phyloP scores from a whole-genome alignment of 2,329 filamentous ascomycete genomes.

The Furcasterigmium sp. region DNA sequence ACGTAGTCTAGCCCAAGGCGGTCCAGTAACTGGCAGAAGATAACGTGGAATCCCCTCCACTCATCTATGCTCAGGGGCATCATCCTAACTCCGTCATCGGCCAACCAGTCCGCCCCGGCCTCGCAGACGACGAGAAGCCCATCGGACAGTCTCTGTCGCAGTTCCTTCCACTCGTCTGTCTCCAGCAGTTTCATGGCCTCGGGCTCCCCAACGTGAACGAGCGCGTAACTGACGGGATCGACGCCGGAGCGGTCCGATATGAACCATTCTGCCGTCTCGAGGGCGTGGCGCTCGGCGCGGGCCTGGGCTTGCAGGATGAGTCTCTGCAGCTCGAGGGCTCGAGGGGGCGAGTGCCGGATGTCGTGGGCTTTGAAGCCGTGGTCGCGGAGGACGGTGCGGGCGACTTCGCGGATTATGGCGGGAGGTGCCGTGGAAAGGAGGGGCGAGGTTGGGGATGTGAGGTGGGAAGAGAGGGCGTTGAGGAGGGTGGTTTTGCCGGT shows the following conservation, averaged over 20 bases:
- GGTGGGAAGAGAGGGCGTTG: neutral
- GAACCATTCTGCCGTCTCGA: slow-evolving; percentile 19
- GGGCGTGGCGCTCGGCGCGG: slow-evolving; percentile 18
- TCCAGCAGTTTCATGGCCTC: slow-evolving; percentile 17
- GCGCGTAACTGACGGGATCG: slow-evolving; percentile 35
- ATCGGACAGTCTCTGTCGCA: neutral
- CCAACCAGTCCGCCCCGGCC: neutral
- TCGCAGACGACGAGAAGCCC: neutral
- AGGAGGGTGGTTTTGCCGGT: slow-evolving; percentile 40
- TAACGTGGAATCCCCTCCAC: neutral
- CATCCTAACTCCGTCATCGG: neutral
- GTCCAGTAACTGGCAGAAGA: neutral
- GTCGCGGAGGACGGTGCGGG: slow-evolving; percentile 25
- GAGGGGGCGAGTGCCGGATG: slow-evolving; percentile 19
- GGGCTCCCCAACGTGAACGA: slow-evolving; percentile 19
- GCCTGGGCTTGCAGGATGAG: slow-evolving; percentile 31
- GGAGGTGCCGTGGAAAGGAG: slow-evolving; percentile 6
- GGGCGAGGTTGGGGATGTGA: neutral
- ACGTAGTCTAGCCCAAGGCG: neutral
- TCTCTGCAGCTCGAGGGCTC: slow-evolving; percentile 27
- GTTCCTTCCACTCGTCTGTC: neutral
- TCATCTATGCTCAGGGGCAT: neutral
- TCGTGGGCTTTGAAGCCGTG: slow-evolving; percentile 26
- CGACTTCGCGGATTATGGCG: slow-evolving; percentile 28
- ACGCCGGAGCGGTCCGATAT: slow-evolving; percentile 37